These are phyloP conservation scores for Clonostachys byssicola DNA, from an alignment of 2,329 filamentous ascomycete genomes.

Conservation along the genomic window DNA sequence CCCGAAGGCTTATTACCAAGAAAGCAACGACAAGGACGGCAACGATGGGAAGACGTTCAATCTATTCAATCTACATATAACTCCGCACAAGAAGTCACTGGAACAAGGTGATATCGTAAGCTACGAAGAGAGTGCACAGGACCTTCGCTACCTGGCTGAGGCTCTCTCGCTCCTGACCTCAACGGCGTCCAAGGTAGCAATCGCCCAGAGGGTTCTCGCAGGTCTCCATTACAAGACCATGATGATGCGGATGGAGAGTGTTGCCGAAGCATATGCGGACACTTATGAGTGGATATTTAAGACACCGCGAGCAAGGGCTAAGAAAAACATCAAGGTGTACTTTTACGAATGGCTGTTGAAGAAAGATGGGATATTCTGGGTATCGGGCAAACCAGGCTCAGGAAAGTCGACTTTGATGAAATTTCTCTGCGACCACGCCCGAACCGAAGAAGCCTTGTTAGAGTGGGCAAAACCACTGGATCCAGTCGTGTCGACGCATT, in stretches of 20 bases:
- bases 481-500: slow-evolving; percentile 19
- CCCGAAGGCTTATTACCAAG: too few species aligned
- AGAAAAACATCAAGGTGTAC: background rate
- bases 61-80: too few species aligned
- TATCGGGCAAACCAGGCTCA: slow-evolving; percentile 31
- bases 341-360: slow-evolving; percentile 16
- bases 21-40: too few species aligned
- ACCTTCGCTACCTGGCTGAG: too few species aligned
- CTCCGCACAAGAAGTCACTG: background rate
- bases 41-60: too few species aligned
- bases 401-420: slow-evolving; percentile 38
- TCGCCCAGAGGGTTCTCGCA: background rate
- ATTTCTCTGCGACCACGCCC: slow-evolving; percentile 13
- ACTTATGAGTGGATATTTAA: slow-evolving; percentile 1
- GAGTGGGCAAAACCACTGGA: slow-evolving; percentile 16
- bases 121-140: too few species aligned
- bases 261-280: background rate
- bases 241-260: background rate
- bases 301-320: background rate
- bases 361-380: slow-evolving; percentile 17
- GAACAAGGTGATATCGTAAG: background rate
- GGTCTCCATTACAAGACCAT: background rate
- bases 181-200: background rate
- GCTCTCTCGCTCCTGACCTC: too few species aligned
- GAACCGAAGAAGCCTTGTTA: slow-evolving; percentile 9